Conservation (phyloP, 139 green algal species). For the Chlamydomonas schloesseri region DNA sequence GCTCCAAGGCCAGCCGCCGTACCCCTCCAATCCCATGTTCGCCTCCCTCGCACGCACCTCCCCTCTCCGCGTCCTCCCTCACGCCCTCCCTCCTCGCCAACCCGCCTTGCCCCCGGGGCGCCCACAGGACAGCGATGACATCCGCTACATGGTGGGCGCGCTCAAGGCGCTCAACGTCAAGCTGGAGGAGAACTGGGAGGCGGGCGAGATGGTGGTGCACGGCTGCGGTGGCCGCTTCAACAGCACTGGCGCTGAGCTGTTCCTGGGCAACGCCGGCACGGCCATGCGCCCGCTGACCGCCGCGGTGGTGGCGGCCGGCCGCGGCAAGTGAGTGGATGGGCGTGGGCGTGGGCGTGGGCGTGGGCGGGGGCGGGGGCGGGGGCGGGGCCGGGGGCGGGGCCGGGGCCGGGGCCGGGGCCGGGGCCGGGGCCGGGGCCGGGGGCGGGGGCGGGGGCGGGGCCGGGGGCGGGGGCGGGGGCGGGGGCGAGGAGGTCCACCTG, state of each 20-base stretch:
- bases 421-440: too few species aligned
- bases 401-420: too few species aligned
- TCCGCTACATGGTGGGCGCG: conserved; percentile 94
- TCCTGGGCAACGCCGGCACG: conserved; percentile 98
- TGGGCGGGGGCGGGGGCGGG: not conserved
- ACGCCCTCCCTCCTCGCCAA: too few species aligned
- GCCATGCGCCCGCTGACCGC: conserved; percentile 98
- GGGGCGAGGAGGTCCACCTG: too few species aligned
- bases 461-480: too few species aligned
- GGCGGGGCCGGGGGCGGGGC: not conserved
- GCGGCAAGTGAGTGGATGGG: conserved; percentile 65
- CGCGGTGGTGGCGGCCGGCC: conserved; percentile 94
- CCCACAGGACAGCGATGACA: conserved; percentile 93
- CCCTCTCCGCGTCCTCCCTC: too few species aligned
- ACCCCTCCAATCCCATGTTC: too few species aligned
- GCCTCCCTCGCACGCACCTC: too few species aligned
- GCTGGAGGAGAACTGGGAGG: conserved; percentile 86
- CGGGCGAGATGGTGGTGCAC: conserved; percentile 75
- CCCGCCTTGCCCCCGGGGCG: too few species aligned
- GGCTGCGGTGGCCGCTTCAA: conserved; percentile 92
- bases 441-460: too few species aligned
- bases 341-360: not conserved
- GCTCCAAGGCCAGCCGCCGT: too few species aligned
- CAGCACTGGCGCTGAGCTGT: conserved; percentile 81
- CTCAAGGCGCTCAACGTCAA: conserved; percentile 90